Evolutionary conservation across 208 protist species (phyloP), one percentile per base, ranked within the genome.

Genomic region (Crithidia mellificae): DNA sequence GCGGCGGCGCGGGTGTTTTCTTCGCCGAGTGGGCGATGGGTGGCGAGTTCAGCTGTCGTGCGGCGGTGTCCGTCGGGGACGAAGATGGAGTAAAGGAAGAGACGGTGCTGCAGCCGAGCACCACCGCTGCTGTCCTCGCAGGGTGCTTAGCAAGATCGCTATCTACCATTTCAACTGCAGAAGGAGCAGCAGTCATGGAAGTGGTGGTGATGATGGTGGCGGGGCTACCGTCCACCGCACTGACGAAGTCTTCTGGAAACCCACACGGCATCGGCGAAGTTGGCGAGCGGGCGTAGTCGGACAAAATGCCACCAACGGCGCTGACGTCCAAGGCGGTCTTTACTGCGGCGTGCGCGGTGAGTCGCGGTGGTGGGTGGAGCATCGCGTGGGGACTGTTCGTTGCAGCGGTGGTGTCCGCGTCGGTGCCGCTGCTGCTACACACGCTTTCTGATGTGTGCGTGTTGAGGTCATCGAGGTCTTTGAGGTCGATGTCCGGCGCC

Each of bases 401-500:
- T 6, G 46, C 54, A 1, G 9, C n/a, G 0, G 51, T 30, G 36
- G 39, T 68, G 44, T 59, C 63, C 0, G 49, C 27, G 29, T 59
- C 51, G 27, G 46, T 76, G 20, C 55, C 63, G 25, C 70, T 76
- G 56, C 63, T 76, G 30, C 70, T 76, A 50, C 70, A 76, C 24
- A 63, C 43, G 25, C 55, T 76, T 50, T 54, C 63, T 0, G 70
- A 76, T 8, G 63, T 52, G 49, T 76, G 63, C 32, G 70, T 76
- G 44, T 75, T 47, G n/a, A 61, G 34, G 19, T 76, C 70, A 30
- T 76, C 70, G 25, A 66, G 7, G 30, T 70, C 63, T 19, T 76
- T 76, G 6, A 36, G 14, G 24, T 27, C 68, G 8, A 38, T 53
- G 0, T 56, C 68, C 2, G 32, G 8, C 11, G 53, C 53, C 32